Conservation (phyloP, 148 eudicot genomes). For the Spergularia marina region DNA sequence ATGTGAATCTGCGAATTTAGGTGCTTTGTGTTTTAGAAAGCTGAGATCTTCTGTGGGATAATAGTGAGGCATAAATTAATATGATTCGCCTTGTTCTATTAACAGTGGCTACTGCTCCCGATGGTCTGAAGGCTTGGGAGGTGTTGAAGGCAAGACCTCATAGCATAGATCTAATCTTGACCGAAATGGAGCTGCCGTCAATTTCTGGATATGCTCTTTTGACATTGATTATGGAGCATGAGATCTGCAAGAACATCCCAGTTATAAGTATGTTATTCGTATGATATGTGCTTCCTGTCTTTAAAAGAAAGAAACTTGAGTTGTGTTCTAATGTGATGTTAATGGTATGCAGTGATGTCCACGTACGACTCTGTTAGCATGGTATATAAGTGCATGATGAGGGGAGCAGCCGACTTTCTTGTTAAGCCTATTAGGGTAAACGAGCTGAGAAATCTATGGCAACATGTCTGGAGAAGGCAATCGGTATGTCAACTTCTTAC, state of each 20-base stretch:
- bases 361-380: constrained; percentile 72
- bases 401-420: constrained; percentile 91
- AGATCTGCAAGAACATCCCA: constrained; percentile 82
- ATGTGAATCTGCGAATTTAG: not conserved
- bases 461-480: constrained; percentile 97
- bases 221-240: constrained; percentile 73
- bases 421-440: constrained; percentile 90
- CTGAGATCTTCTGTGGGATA: not conserved
- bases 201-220: constrained; percentile 92
- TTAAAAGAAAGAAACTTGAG: not conserved
- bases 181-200: constrained; percentile 84
- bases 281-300: not conserved
- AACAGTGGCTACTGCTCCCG: constrained; percentile 84
- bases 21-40: not conserved
- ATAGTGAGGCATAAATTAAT: constrained; percentile 8
- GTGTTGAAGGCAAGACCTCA: constrained; percentile 60
- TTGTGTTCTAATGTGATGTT: constrained; percentile 17
- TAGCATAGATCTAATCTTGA: constrained; percentile 71
- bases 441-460: constrained; percentile 89
- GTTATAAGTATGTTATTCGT: constrained; percentile 68
- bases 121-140: constrained; percentile 98
- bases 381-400: constrained; percentile 90
- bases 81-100: constrained; percentile 14
- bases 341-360: constrained; percentile 88
- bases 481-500: constrained; percentile 47